phyloP scores from a whole-genome alignment of 129 eudicot species.

The Chrysanthemum makinoi region DNA sequence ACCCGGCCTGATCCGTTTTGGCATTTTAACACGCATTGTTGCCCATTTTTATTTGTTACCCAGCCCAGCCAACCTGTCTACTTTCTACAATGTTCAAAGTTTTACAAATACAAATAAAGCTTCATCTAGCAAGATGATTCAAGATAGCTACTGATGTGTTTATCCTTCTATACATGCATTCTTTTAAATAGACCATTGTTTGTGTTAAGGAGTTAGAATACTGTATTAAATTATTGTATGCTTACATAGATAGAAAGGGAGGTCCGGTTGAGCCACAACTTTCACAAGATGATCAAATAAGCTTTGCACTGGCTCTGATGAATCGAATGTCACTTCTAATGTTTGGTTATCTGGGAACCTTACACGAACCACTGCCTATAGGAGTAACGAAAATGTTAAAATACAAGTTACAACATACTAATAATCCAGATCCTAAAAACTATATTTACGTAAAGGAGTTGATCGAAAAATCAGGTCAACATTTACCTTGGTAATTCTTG shows the following conservation, averaged over 20 bases:
- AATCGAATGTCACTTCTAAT: constrained; percentile 76
- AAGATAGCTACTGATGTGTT: background rate
- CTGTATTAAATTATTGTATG: constrained; percentile 14
- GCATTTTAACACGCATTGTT: background rate
- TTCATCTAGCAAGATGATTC: constrained; percentile 13
- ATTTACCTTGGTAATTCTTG: constrained; percentile 74
- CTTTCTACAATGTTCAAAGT: background rate
- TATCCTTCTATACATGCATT: background rate
- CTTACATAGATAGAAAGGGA: constrained; percentile 76
- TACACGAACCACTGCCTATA: constrained; percentile 76
- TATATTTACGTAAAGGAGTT: background rate
- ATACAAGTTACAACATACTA: constrained; percentile 9
- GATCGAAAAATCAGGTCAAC: background rate
- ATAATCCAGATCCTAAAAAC: background rate
- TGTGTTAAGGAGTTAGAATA: background rate
- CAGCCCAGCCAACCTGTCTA: background rate
- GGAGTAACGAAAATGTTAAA: background rate
- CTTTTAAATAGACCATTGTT: background rate
- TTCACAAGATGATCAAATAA: constrained; percentile 64
- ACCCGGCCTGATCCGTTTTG: background rate
- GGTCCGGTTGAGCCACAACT: constrained; percentile 69
- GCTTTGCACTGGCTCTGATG: constrained; percentile 77
- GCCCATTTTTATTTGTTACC: constrained; percentile 5
- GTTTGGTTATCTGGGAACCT: constrained; percentile 90
- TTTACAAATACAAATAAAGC: background rate